Percentiles rank a stretch among this genome's conserved stretches.
phyloP scores from a whole-genome alignment of 2,329 filamentous ascomycete species.

The Diplodia mutila region DNA sequence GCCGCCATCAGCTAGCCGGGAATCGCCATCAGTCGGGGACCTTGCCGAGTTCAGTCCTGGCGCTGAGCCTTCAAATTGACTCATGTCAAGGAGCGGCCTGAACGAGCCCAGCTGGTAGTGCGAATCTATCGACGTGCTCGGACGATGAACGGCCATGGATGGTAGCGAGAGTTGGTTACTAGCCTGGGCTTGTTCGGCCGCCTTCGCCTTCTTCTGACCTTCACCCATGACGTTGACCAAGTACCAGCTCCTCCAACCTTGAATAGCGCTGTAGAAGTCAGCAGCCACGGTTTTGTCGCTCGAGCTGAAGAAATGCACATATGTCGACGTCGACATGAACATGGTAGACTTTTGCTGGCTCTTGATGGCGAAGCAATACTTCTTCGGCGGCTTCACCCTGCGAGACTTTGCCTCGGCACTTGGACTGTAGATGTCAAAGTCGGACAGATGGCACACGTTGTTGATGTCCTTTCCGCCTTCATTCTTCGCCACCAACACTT shows the following conservation, averaged over 20 bases:
- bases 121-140: constrained; percentile 49
- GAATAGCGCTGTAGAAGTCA: constrained; percentile 72
- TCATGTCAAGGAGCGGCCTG: constrained; percentile 67
- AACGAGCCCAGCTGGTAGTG: constrained; percentile 68
- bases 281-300: constrained; percentile 70
- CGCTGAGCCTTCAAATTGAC: constrained; percentile 55
- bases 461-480: constrained; percentile 66
- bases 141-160: constrained; percentile 33
- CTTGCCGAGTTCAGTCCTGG: background rate
- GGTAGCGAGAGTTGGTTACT: constrained; percentile 26
- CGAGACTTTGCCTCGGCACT: constrained; percentile 69
- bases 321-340: constrained; percentile 81
- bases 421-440: constrained; percentile 88
- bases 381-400: constrained; percentile 80
- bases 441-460: constrained; percentile 81
- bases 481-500: constrained; percentile 73
- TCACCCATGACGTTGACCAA: constrained; percentile 72
- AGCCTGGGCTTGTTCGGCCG: constrained; percentile 37
- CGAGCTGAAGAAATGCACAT: constrained; percentile 88
- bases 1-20: constrained; percentile 32
- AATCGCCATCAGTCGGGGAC: constrained; percentile 31
- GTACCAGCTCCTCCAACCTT: constrained; percentile 91
- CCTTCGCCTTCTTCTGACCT: constrained; percentile 44
- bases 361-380: constrained; percentile 84
- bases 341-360: constrained; percentile 87